Base-by-base conservation (phyloP, 495 filamentous ascomycete species). In the Massariosphaeria phaeospora region DNA sequence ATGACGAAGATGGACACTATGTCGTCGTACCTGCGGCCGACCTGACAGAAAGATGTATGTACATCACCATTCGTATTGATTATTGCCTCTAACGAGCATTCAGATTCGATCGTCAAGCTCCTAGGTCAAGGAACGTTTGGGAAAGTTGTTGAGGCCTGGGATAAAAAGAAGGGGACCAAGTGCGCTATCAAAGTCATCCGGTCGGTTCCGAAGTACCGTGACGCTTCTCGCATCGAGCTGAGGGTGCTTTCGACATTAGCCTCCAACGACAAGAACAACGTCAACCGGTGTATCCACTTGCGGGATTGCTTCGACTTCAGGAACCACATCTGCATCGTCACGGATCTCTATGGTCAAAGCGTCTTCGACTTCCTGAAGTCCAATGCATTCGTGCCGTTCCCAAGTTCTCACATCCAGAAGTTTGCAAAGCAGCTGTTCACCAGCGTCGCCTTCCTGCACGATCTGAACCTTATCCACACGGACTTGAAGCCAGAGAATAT, bases 401-500 rank as follows among this genome's bases (percentile, higher is more conserved):
- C 93, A n/a, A 96, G 93, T 76, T 96, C 89, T 63, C 91, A 98
- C 67, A 98, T 98, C 53, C 93, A 97, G 69, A 88, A 79, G 63
- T 97, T 98, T 76, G 93, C 93, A 11, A 81, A 91, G 35, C 93
- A 98, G 66, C 73, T 98, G 15, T 84, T 98, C 46, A 96, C 91
- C n/a, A 97, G 93, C 64, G 94, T 98, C 59, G 94, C 93, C 45
- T 98, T 97, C 67, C 79, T 98, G 21, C 93, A 98, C 66, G 93
- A 97, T 72, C 79, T 98, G 8, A 96, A 97, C 71, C 83, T 98
- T 55, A 96, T 98, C 51, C 93, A 98, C 63, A 98, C 93, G 33
- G 93, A 98, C 72, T 75, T 98, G 36, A 98, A 98, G 71, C 93
- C 93, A 8, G 93, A 98, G 71, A 98, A 98, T 67, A 97, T 98